A percentile compares a stretch with the other conserved stretches of the same genome.
Evolutionary conservation across 2,329 filamentous ascomycete genomes (phyloP).

Genomic region (Xylariaceae sp.): DNA sequence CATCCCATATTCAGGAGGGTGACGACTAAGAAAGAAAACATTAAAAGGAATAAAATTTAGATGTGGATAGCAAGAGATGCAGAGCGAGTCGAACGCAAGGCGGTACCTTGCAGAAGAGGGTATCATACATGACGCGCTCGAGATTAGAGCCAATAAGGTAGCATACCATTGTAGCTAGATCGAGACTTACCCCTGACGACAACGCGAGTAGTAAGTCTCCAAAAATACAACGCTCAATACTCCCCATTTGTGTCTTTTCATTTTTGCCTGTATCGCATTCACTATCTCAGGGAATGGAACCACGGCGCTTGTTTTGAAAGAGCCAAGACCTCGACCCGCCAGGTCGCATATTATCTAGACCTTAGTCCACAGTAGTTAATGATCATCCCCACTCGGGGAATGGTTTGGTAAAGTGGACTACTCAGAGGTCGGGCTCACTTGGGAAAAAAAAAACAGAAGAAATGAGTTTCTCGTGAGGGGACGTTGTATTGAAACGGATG

Average conservation of each 20-base stretch:
- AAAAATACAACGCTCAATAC: background rate
- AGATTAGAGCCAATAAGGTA: slow-evolving; percentile 7
- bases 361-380: background rate
- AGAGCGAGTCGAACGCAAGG: slow-evolving; percentile 5
- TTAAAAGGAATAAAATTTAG: background rate
- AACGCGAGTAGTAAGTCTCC: background rate
- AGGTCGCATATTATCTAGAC: slow-evolving; percentile 11
- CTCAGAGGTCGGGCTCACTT: too few species aligned
- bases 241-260: too few species aligned
- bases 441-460: background rate
- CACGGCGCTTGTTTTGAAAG: slow-evolving; percentile 25
- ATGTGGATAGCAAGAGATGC: background rate
- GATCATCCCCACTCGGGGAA: background rate
- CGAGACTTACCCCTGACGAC: slow-evolving; percentile 9
- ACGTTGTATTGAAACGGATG: too few species aligned
- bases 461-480: too few species aligned
- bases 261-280: background rate
- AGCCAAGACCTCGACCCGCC: slow-evolving; percentile 9
- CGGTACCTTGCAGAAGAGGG: slow-evolving; percentile 31
- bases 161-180: slow-evolving; percentile 14
- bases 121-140: slow-evolving; percentile 20
- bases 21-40: slow-evolving; percentile 2
- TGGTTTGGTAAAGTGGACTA: background rate
- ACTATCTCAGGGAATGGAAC: background rate
- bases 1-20: slow-evolving; percentile 5